Conservation (phyloP, 768 basidiomycete species). For the Fomitopsis pulvina region DNA sequence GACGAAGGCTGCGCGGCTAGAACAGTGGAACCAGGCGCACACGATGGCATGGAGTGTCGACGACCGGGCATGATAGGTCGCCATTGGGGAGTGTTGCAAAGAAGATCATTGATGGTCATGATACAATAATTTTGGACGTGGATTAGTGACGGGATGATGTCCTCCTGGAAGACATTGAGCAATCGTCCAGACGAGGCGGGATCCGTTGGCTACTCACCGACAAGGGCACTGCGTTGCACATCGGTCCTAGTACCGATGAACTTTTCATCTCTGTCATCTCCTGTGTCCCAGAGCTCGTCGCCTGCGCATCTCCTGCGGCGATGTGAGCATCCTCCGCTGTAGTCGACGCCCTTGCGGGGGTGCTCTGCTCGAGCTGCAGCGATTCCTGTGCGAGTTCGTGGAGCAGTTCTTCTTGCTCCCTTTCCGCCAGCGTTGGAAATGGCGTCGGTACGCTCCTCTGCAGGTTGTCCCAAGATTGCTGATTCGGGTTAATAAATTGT, state of each 20-base stretch:
- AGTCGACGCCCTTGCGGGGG: not conserved
- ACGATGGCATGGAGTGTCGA: conserved; percentile 52
- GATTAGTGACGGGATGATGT: conserved; percentile 65
- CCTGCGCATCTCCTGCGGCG: not conserved
- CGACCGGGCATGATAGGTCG: conserved; percentile 52
- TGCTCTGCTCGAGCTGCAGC: not conserved
- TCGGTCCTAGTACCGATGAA: not conserved
- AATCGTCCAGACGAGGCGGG: not conserved
- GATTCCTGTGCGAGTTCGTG: not conserved
- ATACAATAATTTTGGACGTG: conserved; percentile 70
- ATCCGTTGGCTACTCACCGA: not conserved
- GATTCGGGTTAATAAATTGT: not conserved
- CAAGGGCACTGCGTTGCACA: not conserved
- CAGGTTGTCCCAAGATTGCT: not conserved
- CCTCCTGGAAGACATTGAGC: conserved; percentile 31
- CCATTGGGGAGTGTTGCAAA: conserved; percentile 39
- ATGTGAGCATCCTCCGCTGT: not conserved
- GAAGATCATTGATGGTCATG: conserved; percentile 64
- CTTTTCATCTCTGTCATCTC: not conserved
- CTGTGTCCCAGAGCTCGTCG: not conserved
- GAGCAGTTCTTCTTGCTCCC: conserved; percentile 1
- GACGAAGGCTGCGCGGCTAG: conserved; percentile 28
- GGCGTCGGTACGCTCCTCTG: not conserved
- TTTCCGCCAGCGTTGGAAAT: conserved; percentile 1
- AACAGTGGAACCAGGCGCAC: conserved; percentile 23